A percentile compares a stretch with the other conserved stretches of the same genome.
Evolutionary conservation across 148 eudicot genomes (phyloP).

Genomic region (Gaultheria prostrata): DNA sequence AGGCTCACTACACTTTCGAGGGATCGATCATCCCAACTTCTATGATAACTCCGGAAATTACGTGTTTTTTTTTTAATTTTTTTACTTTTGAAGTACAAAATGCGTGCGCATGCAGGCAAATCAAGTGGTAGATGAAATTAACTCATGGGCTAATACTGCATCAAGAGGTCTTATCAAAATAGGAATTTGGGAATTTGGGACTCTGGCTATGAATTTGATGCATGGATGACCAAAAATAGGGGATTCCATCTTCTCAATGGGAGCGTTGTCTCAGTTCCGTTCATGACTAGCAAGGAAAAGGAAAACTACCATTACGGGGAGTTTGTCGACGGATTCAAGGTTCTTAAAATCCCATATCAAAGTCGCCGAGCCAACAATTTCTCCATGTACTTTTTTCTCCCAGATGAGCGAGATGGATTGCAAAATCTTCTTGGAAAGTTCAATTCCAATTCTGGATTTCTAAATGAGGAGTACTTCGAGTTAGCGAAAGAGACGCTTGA

Average conservation of each 20-base stretch:
- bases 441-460: neutral
- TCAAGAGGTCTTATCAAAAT: too few species aligned
- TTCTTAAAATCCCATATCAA: neutral
- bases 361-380: neutral
- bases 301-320: neutral
- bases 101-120: too few species aligned
- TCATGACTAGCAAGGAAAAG: neutral
- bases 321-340: neutral
- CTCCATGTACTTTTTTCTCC: too few species aligned
- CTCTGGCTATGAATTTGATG: neutral
- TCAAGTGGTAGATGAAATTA: too few species aligned
- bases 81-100: too few species aligned
- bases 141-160: too few species aligned
- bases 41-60: too few species aligned
- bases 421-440: neutral
- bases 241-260: neutral
- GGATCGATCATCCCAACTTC: too few species aligned
- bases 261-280: too few species aligned
- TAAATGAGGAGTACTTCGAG: neutral
- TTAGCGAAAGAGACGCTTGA: neutral
- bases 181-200: too few species aligned
- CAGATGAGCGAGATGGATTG: neutral
- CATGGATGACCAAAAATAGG: neutral
- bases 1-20: too few species aligned
- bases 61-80: too few species aligned